These are phyloP conservation scores for Candida silvicultrix DNA, from an alignment of 805 yeast species.

Conservation along the genomic window DNA sequence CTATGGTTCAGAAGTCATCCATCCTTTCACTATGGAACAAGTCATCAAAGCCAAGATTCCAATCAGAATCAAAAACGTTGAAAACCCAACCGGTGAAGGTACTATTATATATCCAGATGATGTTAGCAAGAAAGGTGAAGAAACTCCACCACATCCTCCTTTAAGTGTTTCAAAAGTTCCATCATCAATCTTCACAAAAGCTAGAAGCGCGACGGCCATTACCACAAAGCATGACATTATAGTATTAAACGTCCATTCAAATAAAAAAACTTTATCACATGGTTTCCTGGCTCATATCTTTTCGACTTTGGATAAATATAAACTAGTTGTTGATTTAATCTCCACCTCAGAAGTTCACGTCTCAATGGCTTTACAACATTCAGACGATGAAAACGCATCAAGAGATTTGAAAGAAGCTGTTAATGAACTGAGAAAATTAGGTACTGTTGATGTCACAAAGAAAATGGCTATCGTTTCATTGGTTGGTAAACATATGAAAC, in stretches of 20 bases:
- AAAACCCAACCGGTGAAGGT: conserved; percentile 88
- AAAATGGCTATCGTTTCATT: conserved; percentile 87
- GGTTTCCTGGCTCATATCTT: conserved; percentile 93
- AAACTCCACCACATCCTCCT: conserved; percentile 94
- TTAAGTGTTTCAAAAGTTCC: conserved; percentile 48
- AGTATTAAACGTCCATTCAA: conserved; percentile 89
- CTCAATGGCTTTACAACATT: conserved; percentile 91
- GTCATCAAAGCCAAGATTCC: conserved; percentile 95
- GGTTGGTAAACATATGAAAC: conserved; percentile 97
- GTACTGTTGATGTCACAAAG: conserved; percentile 83
- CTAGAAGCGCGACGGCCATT: conserved; percentile 86
- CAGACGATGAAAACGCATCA: conserved; percentile 50
- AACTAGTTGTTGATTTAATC: conserved; percentile 88
- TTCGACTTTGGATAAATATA: conserved; percentile 74
- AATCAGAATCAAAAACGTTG: conserved; percentile 92
- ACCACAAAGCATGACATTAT: conserved; percentile 91
- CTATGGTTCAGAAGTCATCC: conserved; percentile 96
- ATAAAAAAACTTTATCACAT: conserved; percentile 86
- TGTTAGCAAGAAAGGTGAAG: conserved; percentile 76
- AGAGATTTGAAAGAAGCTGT: conserved; percentile 63
- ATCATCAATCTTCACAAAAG: conserved; percentile 33
- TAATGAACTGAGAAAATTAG: conserved; percentile 71
- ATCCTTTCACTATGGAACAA: conserved; percentile 99
- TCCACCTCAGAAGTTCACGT: conserved; percentile 98
- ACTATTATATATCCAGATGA: conserved; percentile 93